Evolutionary conservation across 2,329 filamentous ascomycete species (phyloP).

Genomic region (Epichloe baconii): DNA sequence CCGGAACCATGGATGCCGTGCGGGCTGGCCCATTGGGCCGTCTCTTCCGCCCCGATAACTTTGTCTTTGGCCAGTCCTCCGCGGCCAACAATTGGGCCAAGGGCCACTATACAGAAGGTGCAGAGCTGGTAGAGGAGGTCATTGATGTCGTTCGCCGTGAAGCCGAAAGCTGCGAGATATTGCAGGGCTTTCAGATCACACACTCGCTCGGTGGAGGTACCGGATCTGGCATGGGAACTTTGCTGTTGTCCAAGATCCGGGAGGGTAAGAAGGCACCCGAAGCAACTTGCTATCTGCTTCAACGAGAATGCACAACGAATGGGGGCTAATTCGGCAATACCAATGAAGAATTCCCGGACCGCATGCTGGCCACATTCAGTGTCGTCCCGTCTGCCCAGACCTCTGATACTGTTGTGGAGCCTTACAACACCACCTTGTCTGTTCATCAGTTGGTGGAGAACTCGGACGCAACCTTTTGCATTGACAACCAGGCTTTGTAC

Average conservation of each 20-base stretch:
- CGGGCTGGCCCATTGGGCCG: constrained; percentile 94
- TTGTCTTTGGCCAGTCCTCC: constrained; percentile 98
- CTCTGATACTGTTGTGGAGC: constrained; percentile 98
- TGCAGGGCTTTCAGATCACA: constrained; percentile 99
- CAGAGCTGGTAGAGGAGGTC: constrained; percentile 93
- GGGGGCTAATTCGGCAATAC: background rate
- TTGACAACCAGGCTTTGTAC: constrained; percentile 99
- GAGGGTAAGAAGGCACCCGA: constrained; percentile 34
- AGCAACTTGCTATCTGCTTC: background rate
- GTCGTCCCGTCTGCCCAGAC: constrained; percentile 98
- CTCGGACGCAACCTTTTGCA: constrained; percentile 99
- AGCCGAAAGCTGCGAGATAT: constrained; percentile 96
- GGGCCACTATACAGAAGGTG: constrained; percentile 99
- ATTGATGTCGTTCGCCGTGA: constrained; percentile 96
- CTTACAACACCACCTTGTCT: constrained; percentile 98
- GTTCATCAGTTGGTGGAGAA: constrained; percentile 99
- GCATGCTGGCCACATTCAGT: constrained; percentile 99
- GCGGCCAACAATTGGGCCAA: constrained; percentile 99
- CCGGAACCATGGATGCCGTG: constrained; percentile 98
- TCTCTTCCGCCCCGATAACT: constrained; percentile 99
- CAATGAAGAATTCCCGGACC: constrained; percentile 75
- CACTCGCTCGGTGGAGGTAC: constrained; percentile 99
- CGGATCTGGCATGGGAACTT: constrained; percentile 98
- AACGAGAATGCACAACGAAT: background rate
- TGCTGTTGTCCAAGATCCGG: constrained; percentile 98